These are phyloP conservation scores for Phytophthora podocarpi DNA, from an alignment of 352 stramenopile species.

Conservation along the genomic window DNA sequence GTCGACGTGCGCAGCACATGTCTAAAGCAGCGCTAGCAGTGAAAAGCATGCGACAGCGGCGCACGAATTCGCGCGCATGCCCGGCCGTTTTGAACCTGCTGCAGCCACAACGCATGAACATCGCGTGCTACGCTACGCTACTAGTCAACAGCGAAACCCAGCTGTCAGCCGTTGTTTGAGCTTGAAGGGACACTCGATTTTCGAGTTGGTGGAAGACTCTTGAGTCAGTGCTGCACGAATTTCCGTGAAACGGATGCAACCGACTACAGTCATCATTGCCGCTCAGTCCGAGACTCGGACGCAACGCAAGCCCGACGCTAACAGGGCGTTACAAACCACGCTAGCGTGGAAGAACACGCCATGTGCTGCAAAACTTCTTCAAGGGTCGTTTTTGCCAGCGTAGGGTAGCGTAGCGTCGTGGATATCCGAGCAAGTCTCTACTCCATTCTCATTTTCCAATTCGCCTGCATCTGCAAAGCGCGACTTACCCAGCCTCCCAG, in stretches of 20 bases:
- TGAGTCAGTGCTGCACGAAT: not conserved
- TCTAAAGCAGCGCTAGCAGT: not conserved
- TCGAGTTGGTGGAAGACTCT: not conserved
- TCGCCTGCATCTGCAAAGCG: conserved; percentile 32
- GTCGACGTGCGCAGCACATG: too few species aligned
- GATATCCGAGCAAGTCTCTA: too few species aligned
- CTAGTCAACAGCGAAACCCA: too few species aligned
- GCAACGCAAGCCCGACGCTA: too few species aligned
- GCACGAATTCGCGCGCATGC: conserved; percentile 1
- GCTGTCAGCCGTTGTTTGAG: too few species aligned
- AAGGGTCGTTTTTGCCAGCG: not conserved
- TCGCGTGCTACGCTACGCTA: too few species aligned
- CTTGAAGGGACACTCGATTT: not conserved
- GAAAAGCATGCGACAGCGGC: not conserved
- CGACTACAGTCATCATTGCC: too few species aligned
- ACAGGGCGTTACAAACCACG: conserved; percentile 5
- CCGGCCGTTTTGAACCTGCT: conserved; percentile 5
- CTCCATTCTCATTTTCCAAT: conserved; percentile 33
- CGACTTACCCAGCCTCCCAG: conserved; percentile 25
- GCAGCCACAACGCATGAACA: too few species aligned
- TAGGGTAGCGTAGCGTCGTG: too few species aligned
- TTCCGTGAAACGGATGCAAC: conserved; percentile 10
- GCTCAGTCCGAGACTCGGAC: too few species aligned
- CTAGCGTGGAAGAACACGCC: too few species aligned
- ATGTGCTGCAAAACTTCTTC: too few species aligned